Evolutionary conservation across 345 rosid species (phyloP).

Genomic region (Euphorbia pulcherrima): DNA sequence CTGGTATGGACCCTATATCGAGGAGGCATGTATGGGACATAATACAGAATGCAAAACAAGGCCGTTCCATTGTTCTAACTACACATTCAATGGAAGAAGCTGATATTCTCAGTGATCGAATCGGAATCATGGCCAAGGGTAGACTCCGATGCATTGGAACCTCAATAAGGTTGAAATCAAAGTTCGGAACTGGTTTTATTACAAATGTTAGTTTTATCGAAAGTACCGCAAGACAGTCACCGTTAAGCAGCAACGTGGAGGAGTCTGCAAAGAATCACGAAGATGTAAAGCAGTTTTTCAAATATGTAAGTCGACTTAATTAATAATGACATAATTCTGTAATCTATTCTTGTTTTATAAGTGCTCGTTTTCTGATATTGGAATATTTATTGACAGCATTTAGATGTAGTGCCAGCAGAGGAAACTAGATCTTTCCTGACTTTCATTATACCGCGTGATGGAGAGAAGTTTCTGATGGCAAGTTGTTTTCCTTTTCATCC

Average conservation of each 20-base stretch:
- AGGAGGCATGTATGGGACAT: conserved; percentile 96
- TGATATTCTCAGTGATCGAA: conserved; percentile 81
- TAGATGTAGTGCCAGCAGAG: conserved; percentile 59
- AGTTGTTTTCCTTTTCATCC: conserved; percentile 10
- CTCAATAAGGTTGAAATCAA: conserved; percentile 82
- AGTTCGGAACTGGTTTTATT: conserved; percentile 83
- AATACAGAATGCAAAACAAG: conserved; percentile 76
- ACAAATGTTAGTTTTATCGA: conserved; percentile 67
- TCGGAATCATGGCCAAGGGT: conserved; percentile 94
- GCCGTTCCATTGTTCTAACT: conserved; percentile 73
- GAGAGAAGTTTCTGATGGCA: conserved; percentile 64
- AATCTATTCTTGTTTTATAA: not conserved
- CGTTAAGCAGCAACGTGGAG: conserved; percentile 32
- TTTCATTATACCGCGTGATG: conserved; percentile 75
- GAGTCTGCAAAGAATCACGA: conserved; percentile 33
- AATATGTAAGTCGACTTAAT: conserved; percentile 47
- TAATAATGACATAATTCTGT: conserved; percentile 3
- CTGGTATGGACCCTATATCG: conserved; percentile 93
- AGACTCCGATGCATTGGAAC: conserved; percentile 85
- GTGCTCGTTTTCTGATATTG: conserved; percentile 15
- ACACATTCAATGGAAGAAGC: conserved; percentile 99
- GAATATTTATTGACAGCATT: conserved; percentile 42
- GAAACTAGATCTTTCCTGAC: conserved; percentile 71
- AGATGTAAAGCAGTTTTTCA: conserved; percentile 67
- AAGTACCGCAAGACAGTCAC: conserved; percentile 37